Evolutionary conservation across 2,329 filamentous ascomycete genomes (phyloP).

Genomic region (Sporothrix pseudoabietina): DNA sequence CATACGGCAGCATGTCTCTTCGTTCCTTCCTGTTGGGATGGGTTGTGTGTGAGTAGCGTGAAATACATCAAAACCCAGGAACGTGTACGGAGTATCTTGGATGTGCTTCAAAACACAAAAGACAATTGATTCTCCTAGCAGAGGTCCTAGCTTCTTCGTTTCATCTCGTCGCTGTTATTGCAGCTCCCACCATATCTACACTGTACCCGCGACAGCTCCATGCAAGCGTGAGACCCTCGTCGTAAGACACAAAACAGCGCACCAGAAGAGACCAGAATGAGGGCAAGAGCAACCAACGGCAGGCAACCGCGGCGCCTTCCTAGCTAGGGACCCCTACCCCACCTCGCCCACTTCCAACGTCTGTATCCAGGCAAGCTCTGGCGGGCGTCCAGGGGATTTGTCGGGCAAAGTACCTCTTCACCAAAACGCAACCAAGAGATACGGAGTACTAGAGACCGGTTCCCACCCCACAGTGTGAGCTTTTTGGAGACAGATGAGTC

Average conservation of each 20-base stretch:
- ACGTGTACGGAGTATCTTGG: background rate
- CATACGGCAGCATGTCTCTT: conserved; percentile 6
- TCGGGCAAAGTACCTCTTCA: conserved; percentile 7
- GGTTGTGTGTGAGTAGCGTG: background rate
- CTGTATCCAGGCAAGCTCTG: conserved; percentile 15
- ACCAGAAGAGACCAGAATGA: background rate
- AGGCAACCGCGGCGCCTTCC: conserved; percentile 23
- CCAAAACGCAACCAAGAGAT: background rate
- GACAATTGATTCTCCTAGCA: background rate
- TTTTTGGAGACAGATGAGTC: background rate
- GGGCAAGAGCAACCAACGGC: conserved; percentile 4
- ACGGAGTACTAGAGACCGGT: background rate
- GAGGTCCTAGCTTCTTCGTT: background rate
- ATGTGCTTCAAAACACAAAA: background rate
- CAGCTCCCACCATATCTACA: background rate
- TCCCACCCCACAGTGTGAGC: conserved; percentile 22
- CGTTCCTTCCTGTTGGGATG: background rate
- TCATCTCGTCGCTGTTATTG: background rate
- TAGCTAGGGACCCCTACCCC: conserved; percentile 26
- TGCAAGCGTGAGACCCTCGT: conserved; percentile 13
- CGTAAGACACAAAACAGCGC: background rate
- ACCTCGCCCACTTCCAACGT: conserved; percentile 21
- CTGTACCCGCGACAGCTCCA: background rate
- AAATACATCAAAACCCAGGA: background rate
- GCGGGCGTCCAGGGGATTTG: background rate